Conservation (phyloP, 2,329 filamentous ascomycete genomes). For the Leptoxyphium fumago region DNA sequence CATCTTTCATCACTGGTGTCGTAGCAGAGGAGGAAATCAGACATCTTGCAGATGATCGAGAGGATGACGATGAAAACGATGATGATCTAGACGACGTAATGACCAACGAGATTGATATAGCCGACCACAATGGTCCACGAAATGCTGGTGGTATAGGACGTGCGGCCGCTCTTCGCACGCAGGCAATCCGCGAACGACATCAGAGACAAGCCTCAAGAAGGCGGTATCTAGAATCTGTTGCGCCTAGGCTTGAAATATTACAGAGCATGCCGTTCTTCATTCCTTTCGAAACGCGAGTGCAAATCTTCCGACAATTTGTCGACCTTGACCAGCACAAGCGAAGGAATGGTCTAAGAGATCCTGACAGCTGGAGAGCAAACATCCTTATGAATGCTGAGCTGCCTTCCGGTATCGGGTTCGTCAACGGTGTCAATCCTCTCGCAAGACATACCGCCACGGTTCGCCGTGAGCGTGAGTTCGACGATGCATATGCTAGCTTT, state of each 20-base stretch:
- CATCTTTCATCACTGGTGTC: constrained; percentile 70
- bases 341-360: constrained; percentile 52
- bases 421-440: constrained; percentile 18
- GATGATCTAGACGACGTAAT: constrained; percentile 27
- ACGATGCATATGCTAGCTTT: constrained; percentile 74
- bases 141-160: background rate
- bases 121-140: background rate
- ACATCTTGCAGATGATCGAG: constrained; percentile 51
- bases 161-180: constrained; percentile 10
- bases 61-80: constrained; percentile 43
- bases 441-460: constrained; percentile 60
- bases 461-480: constrained; percentile 61
- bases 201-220: constrained; percentile 54
- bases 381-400: constrained; percentile 12
- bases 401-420: background rate
- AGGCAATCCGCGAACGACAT: constrained; percentile 46
- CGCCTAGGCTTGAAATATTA: constrained; percentile 75
- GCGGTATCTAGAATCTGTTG: constrained; percentile 62
- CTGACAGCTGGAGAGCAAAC: constrained; percentile 56
- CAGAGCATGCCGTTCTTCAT: constrained; percentile 97
- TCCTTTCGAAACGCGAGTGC: constrained; percentile 78
- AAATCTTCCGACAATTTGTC: constrained; percentile 91
- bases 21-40: constrained; percentile 72
- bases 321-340: constrained; percentile 59
- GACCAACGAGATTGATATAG: constrained; percentile 4